Base-by-base conservation (phyloP, 2,329 filamentous ascomycete genomes). In the Sporothrix pseudoabietina region DNA sequence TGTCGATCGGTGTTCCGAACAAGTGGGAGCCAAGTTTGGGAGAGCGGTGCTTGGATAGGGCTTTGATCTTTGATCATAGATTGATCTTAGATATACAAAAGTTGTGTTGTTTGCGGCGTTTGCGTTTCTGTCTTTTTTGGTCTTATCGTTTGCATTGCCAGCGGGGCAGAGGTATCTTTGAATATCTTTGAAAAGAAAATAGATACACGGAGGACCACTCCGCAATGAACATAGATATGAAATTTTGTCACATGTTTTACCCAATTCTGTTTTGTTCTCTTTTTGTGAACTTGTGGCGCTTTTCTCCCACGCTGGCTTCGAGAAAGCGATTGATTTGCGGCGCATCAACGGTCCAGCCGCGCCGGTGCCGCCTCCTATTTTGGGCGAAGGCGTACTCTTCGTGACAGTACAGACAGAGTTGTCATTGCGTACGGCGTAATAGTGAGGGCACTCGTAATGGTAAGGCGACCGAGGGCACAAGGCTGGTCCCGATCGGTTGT, bases 321-420 rank as follows among this genome's bases (percentile, higher is more conserved):
- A 52, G 44, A 66, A 44, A 47, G 54, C 54, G 52, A 47, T 71
- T 59, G 69, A 71, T 71, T 44, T 71, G 49, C 69, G 52, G 69
- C 10, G 55, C 55, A 52, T 39, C 39, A 14, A 19, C 59, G 71
- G 71, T 57, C 49, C 49, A 52, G 47, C 71, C 61, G 71, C 22
- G 12, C 30, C 16, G 35, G 44, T 65, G 69, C 57, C 57, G 69
- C 55, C n/a, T 57, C 52, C 68, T 55, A 16, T 39, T 35, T 12
- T 71, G 26, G 30, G 12, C 22, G 52, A 44, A 4, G 35, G 12
- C 66, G 52, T 52, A 3, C n/a, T 54, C 7, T 9, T 26, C 9
- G 8, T 35, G 19, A 3, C 59, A 41, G 59, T 22, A n/a, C 22
- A 2, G 26, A 26, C 26, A 26, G 26, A 26, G 35, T 41, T 7